A percentile compares a stretch with the other conserved stretches of the same genome.
Evolutionary conservation across 2,329 filamentous ascomycete genomes (phyloP).

Genomic region (Aspergillus sp.): DNA sequence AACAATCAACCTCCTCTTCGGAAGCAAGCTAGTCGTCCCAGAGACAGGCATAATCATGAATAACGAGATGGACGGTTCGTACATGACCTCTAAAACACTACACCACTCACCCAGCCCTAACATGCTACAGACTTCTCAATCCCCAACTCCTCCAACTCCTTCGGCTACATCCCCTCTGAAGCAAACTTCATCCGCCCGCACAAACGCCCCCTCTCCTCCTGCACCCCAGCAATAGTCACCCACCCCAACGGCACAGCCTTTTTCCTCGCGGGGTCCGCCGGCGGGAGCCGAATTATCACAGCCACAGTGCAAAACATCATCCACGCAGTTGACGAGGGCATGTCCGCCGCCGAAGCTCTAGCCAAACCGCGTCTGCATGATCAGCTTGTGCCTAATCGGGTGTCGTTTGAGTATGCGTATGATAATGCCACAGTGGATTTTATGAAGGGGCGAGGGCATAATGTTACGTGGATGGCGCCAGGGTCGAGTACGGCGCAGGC

Average conservation of each 20-base stretch:
- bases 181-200: slow-evolving; percentile 78
- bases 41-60: slow-evolving; percentile 79
- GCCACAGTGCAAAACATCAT: slow-evolving; percentile 72
- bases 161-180: slow-evolving; percentile 77
- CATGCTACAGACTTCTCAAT: slow-evolving; percentile 75
- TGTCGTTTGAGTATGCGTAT: slow-evolving; percentile 68
- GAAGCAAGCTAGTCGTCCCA: slow-evolving; percentile 74
- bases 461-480: slow-evolving; percentile 66
- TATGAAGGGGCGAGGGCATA: slow-evolving; percentile 66
- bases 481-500: slow-evolving; percentile 71
- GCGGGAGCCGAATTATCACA: slow-evolving; percentile 81
- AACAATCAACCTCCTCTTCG: slow-evolving; percentile 85
- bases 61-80: slow-evolving; percentile 58
- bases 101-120: too few species aligned
- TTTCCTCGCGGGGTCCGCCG: slow-evolving; percentile 72
- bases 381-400: slow-evolving; percentile 72
- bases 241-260: slow-evolving; percentile 64
- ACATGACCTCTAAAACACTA: too few species aligned
- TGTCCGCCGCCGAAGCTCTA: slow-evolving; percentile 63
- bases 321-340: slow-evolving; percentile 66
- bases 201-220: slow-evolving; percentile 82
- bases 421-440: slow-evolving; percentile 64
- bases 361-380: slow-evolving; percentile 72
- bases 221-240: slow-evolving; percentile 76
- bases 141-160: slow-evolving; percentile 72